These are phyloP conservation scores for Kurtzmaniella fragi DNA, from an alignment of 805 yeast genomes.

Conservation along the genomic window DNA sequence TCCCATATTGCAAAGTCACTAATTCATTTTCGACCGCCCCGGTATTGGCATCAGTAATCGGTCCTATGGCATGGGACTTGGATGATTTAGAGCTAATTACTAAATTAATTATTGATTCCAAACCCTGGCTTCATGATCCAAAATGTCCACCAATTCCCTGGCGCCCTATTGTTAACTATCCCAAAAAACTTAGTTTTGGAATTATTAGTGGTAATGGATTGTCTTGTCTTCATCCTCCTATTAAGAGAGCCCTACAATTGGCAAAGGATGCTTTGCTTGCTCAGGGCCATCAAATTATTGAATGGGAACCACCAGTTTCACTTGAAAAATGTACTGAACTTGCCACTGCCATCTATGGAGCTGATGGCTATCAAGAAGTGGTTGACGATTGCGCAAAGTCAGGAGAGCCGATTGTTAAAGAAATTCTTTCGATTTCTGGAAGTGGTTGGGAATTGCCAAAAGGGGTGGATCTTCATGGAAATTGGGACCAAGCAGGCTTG, in stretches of 20 bases:
- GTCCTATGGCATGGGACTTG: slow-evolving; percentile 14
- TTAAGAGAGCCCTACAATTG: slow-evolving; percentile 3
- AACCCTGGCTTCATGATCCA: slow-evolving; percentile 6
- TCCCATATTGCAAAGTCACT: slow-evolving; percentile 23
- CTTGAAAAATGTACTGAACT: slow-evolving; percentile 16
- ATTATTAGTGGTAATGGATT: slow-evolving; percentile 1
- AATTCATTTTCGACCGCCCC: slow-evolving; percentile 2
- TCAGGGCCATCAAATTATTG: slow-evolving; percentile 44
- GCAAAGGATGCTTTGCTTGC: slow-evolving; percentile 2
- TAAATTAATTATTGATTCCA: slow-evolving; percentile 3
- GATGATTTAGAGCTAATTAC: slow-evolving; percentile 4
- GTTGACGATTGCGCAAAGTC: slow-evolving; percentile 38
- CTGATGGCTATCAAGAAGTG: slow-evolving; percentile 25
- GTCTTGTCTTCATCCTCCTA: slow-evolving; percentile 5
- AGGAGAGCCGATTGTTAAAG: slow-evolving; percentile 32
- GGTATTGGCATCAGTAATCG: slow-evolving; percentile 5
- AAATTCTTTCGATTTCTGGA: slow-evolving; percentile 22
- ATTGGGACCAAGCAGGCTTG: slow-evolving; percentile 14
- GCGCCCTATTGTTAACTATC: background rate
- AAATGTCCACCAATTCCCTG: slow-evolving; percentile 3
- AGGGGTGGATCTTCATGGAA: slow-evolving; percentile 19
- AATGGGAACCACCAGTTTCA: slow-evolving; percentile 35
- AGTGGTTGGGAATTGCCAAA: slow-evolving; percentile 29
- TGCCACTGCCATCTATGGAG: slow-evolving; percentile 42
- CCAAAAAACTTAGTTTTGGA: slow-evolving; percentile 3